A percentile compares a stretch with the other conserved stretches of the same genome.
These are phyloP conservation scores for Daucus carota DNA, from an alignment of 129 eudicot species.

Conservation along the genomic window DNA sequence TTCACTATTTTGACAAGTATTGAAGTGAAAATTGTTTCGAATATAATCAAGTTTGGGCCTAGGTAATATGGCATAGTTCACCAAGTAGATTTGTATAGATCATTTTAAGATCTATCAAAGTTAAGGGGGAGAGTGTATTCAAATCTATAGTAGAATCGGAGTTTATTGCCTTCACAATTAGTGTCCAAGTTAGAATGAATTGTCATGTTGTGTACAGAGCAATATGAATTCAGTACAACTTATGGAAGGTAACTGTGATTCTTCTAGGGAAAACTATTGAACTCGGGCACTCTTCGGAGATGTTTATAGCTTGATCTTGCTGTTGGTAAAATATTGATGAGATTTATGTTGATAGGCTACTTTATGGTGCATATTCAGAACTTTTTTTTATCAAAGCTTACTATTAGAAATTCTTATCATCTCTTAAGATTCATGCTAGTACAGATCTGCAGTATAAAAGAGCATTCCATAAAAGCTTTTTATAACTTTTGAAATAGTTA, in stretches of 20 bases:
- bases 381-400: too few relatives aligned
- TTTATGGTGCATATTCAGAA: too few relatives aligned
- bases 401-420: too few relatives aligned
- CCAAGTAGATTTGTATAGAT: slow-evolving; percentile 38
- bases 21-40: slow-evolving; percentile 40
- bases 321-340: slow-evolving; percentile 29
- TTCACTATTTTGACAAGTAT: slow-evolving; percentile 52
- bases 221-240: slow-evolving; percentile 44
- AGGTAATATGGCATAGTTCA: slow-evolving; percentile 58
- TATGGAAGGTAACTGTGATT: slow-evolving; percentile 36
- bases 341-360: too few relatives aligned
- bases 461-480: too few relatives aligned
- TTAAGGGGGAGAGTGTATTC: slow-evolving; percentile 24
- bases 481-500: too few relatives aligned
- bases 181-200: slow-evolving; percentile 59
- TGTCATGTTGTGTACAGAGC: slow-evolving; percentile 42
- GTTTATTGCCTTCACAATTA: slow-evolving; percentile 68
- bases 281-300: too few relatives aligned
- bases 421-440: too few relatives aligned
- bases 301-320: slow-evolving; percentile 84
- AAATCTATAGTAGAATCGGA: slow-evolving; percentile 46
- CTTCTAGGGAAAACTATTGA: too few relatives aligned
- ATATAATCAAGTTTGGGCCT: slow-evolving; percentile 72
- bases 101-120: slow-evolving; percentile 39
- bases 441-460: too few relatives aligned